Conservation (phyloP, 2,329 filamentous ascomycete genomes). For the Blastomyces parvus region DNA sequence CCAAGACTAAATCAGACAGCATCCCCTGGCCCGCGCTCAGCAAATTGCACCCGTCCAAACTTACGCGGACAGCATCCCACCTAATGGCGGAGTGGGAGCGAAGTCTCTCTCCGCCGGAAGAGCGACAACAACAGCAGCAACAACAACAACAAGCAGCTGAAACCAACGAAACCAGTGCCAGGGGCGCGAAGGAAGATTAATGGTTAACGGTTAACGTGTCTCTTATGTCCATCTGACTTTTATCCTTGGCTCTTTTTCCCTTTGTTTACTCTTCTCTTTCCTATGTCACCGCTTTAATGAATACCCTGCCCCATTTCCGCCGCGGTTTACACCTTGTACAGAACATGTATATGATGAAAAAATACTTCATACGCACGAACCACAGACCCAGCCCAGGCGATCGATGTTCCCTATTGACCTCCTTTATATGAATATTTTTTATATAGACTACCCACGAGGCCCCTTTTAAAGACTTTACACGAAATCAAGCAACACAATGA, state of each 20-base stretch:
- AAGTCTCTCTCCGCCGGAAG: slow-evolving; percentile 47
- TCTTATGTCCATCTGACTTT: neutral
- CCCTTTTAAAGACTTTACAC: no score
- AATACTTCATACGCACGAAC: no score
- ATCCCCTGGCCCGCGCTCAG: slow-evolving; percentile 61
- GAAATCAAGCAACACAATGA: no score
- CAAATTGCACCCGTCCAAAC: slow-evolving; percentile 61
- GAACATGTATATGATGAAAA: no score
- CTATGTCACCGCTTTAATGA: neutral
- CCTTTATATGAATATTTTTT: no score
- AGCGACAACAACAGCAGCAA: neutral
- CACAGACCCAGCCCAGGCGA: no score
- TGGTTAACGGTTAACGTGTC: neutral
- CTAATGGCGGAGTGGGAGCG: slow-evolving; percentile 90
- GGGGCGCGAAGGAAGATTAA: neutral
- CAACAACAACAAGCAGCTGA: neutral
- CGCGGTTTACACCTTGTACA: no score
- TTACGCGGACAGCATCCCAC: slow-evolving; percentile 73
- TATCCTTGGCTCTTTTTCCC: neutral
- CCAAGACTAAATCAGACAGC: slow-evolving; percentile 26
- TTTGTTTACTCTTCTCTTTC: neutral
- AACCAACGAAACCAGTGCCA: neutral
- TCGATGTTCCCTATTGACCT: no score
- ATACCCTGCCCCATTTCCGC: neutral
- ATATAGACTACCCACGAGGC: no score